phyloP scores from a whole-genome alignment of 164 flowering plant species.

The Magnolia officinalis region DNA sequence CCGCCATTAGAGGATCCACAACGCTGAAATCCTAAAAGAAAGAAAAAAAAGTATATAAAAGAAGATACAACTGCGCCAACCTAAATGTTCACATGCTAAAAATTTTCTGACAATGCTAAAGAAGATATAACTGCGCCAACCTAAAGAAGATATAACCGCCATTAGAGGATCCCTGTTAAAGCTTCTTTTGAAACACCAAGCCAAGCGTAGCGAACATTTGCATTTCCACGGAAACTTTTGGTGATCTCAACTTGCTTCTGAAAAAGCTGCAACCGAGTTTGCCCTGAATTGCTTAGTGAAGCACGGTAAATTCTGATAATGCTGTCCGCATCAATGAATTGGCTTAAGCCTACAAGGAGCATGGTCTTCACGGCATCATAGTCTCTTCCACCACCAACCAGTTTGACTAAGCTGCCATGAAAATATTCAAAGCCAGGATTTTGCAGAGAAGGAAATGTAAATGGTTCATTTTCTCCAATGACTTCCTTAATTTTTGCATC shows the following conservation, averaged over 20 bases:
- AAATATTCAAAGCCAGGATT: slow-evolving; percentile 22
- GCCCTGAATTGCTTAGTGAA: slow-evolving; percentile 23
- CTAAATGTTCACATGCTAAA: too few species aligned
- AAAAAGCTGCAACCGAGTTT: slow-evolving; percentile 55
- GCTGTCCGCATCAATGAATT: slow-evolving; percentile 24
- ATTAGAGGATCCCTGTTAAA: slow-evolving; percentile 33
- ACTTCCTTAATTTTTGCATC: slow-evolving; percentile 25
- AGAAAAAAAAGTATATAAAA: too few species aligned
- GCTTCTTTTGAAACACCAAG: slow-evolving; percentile 55
- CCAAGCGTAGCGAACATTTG: slow-evolving; percentile 88
- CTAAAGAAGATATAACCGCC: too few species aligned
- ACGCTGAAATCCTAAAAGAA: too few species aligned
- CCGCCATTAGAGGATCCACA: too few species aligned
- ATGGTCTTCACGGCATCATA: slow-evolving; percentile 6
- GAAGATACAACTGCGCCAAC: too few species aligned
- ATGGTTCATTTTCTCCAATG: slow-evolving; percentile 25
- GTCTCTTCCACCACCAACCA: slow-evolving; percentile 3
- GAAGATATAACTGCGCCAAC: too few species aligned
- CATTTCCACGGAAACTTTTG: slow-evolving; percentile 53
- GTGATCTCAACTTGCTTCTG: slow-evolving; percentile 73
- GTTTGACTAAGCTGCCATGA: slow-evolving; percentile 2
- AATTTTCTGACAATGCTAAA: too few species aligned
- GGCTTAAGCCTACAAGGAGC: slow-evolving; percentile 30
- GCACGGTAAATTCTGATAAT: slow-evolving; percentile 36
- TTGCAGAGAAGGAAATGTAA: slow-evolving; percentile 8